Base-by-base conservation (phyloP, 768 basidiomycete genomes). In the Cystofilobasidium ferigula region DNA sequence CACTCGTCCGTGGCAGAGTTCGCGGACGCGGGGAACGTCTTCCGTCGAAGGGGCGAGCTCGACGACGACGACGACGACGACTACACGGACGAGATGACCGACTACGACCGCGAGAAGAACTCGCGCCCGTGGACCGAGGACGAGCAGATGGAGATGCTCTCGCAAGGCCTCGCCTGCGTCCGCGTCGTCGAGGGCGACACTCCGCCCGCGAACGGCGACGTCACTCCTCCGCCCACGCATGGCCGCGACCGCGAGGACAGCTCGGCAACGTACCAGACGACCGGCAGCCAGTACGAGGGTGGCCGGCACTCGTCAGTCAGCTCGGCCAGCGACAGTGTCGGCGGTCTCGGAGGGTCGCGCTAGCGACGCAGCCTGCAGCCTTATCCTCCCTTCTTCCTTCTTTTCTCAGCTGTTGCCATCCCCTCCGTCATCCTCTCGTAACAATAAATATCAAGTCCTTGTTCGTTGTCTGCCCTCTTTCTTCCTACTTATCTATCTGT, bases 71-170 rank as follows among this genome's bases (percentile, higher is more conserved):
- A 54, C 7, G 26, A 14, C 28, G 30, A 60, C 34, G 58, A 38
- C 26, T 34, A 24, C 1, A 20, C n/a, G 18, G 26, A 26, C 12
- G 13, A 57, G 9, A 14, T 18, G 32, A 32, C 22, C 32, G 16
- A 20, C 3, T n/a, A 12, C 12, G 57, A 58, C 12, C 18, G 18
- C 36, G 38, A 60, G 36, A 28, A 42, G 34, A 35, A 42, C n/a
- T 34, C 40, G 20, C 58, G 58, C 14, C 35, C 43, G 24, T 60
- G 58, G 58, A 28, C 58, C 18, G 58, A 60, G 24, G 58, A 60
- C 7, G 58, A 60, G 43, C 58, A 60, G 58, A 36, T 60, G 22
- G 16, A 4, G 22, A 26, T 42, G 8, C 26, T 40, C 14, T 22
- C 35, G 38, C 14, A 42, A 13, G 34, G 28, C 51, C 8, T 54